phyloP scores from a whole-genome alignment of 2,329 filamentous ascomycete species.

The Microcyclospora tardicrescens region DNA sequence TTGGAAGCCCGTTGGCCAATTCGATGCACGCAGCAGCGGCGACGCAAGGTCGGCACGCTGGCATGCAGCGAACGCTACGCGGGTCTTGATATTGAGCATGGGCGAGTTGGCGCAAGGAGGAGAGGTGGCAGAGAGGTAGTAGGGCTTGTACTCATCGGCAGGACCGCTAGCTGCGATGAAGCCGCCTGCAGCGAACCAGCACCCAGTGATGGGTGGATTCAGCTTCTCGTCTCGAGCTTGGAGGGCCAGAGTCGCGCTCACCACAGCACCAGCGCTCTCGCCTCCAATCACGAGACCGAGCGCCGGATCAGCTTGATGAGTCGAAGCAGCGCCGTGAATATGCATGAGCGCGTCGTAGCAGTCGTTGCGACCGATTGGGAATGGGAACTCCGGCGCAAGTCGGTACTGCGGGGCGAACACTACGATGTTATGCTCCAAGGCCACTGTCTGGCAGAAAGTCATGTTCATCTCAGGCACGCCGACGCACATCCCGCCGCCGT shows the following conservation, averaged over 20 bases:
- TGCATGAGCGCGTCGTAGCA: slow-evolving; percentile 31
- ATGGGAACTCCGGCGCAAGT: slow-evolving; percentile 37
- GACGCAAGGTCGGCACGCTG: slow-evolving; percentile 4
- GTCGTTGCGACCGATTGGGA: slow-evolving; percentile 36
- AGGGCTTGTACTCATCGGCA: slow-evolving; percentile 24
- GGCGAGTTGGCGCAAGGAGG: slow-evolving; percentile 23
- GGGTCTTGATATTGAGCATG: slow-evolving; percentile 3
- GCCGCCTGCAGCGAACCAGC: slow-evolving; percentile 28
- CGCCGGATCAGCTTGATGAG: slow-evolving; percentile 27
- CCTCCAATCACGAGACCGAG: slow-evolving; percentile 36
- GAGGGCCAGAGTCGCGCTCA: slow-evolving; percentile 33
- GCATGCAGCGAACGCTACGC: slow-evolving; percentile 5
- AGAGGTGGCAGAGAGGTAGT: slow-evolving; percentile 26
- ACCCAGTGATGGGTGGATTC: slow-evolving; percentile 31
- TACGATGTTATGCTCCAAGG: slow-evolving; percentile 3
- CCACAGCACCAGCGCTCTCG: slow-evolving; percentile 36
- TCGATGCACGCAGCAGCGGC: slow-evolving; percentile 3
- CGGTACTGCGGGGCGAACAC: slow-evolving; percentile 25
- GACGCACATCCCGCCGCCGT: slow-evolving; percentile 8
- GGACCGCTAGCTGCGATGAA: slow-evolving; percentile 12
- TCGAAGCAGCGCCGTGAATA: slow-evolving; percentile 29
- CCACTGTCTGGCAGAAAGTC: slow-evolving; percentile 4
- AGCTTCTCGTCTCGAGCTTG: slow-evolving; percentile 27
- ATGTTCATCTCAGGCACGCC: slow-evolving; percentile 6
- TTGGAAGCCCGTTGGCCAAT: slow-evolving; percentile 3